Base-by-base conservation (phyloP, 148 eudicot species). In the Arbutus unedo region DNA sequence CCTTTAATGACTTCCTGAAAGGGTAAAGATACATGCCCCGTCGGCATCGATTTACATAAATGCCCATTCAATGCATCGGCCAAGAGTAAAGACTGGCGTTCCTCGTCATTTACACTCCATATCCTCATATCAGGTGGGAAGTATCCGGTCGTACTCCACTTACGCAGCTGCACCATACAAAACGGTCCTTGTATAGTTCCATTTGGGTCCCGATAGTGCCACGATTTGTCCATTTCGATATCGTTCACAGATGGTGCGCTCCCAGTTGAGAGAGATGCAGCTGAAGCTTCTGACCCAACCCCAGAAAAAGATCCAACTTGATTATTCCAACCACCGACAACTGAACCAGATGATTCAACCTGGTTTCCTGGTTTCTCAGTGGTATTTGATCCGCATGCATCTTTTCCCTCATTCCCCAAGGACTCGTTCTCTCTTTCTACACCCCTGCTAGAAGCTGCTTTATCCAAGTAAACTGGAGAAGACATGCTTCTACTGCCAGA, bases 111-210 rank as follows among this genome's bases (percentile, higher is more conserved):
- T 49, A 85, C 79, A 82, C 84, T 88, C 99, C 99, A 97, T 51
- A 97, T 90, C 86, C 90, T 92, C 91, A 94, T 91, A 88, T 92
- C 92, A 82, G 73, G 59, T 13, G 98, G 98, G 84, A 94, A 94
- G 79, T 81, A 90, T 23, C 96, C 96, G 72, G 90, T 89, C 16
- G 90, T 86, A 83, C 86, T 91, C 97, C 99, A 97, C 86, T 90
- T 90, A 53, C 94, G 93, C 72, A 97, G 86, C 89, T 91, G 93
- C 81, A 90, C 74, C 91, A 91, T 80, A 81, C 88, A 88, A 82
- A 97, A 97, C 66, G 99, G 98, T 78, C 99, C 99, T 88, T 94
- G 99, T 86, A 92, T 79, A 60, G 84, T 91, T 79, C 93, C 97
- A 72, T 83, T 82, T 13, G 98, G 99, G 71, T 97, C 99, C 84